Conservation (phyloP, 208 protist species). For the Spongospora subterranea region DNA sequence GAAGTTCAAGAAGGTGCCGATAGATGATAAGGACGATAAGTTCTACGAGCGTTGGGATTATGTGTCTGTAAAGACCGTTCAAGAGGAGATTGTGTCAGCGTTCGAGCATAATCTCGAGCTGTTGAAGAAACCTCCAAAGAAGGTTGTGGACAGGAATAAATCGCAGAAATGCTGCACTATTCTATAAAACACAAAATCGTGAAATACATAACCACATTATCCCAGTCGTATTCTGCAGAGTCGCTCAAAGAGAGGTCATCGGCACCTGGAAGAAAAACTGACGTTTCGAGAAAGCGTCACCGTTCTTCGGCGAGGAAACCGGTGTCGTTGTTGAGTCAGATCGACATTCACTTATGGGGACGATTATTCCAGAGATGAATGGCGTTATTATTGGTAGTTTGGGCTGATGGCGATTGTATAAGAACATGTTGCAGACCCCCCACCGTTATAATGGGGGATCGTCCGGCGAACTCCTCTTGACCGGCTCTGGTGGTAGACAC, state of each 20-base stretch:
- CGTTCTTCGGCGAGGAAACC: background rate
- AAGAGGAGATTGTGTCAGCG: constrained; percentile 22
- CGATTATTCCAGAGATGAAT: no score
- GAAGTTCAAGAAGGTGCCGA: constrained; percentile 49
- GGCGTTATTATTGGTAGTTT: no score
- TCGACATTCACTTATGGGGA: background rate
- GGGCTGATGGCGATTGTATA: no score
- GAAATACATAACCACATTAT: no score
- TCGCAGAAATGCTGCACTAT: constrained; percentile 21
- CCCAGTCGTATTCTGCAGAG: no score
- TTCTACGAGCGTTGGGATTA: constrained; percentile 55
- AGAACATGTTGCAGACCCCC: no score
- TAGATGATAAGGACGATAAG: constrained; percentile 53
- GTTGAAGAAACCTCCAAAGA: background rate
- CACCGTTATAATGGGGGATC: no score
- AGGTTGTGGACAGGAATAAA: background rate
- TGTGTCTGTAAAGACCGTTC: background rate
- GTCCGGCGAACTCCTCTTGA: no score
- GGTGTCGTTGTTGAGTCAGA: background rate
- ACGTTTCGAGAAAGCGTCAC: no score
- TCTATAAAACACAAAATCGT: background rate
- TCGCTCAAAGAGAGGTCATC: no score
- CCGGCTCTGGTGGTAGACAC: no score
- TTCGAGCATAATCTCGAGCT: constrained; percentile 54
- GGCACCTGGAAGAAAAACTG: no score